A percentile compares a stretch with the other conserved stretches of the same genome.
Evolutionary conservation across 1,284 basidiomycete genomes (phyloP).

Genomic region (Cutaneotrichosporon mucoides): DNA sequence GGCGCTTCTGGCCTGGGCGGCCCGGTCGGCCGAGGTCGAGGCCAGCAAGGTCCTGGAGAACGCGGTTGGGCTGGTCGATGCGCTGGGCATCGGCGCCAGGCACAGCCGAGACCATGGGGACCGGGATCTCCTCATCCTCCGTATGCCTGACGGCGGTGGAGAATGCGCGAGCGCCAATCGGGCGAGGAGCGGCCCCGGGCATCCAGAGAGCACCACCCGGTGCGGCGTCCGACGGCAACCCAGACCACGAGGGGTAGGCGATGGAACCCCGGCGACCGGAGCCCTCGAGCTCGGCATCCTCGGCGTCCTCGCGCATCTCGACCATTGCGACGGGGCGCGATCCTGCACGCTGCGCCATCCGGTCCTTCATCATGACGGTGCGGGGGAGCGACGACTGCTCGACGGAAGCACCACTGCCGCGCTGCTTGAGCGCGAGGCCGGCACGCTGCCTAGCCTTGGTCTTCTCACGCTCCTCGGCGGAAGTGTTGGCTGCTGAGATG

Average conservation of each 20-base stretch:
- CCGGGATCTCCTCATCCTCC: not conserved
- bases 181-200: constrained; percentile 13
- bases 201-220: constrained; percentile 17
- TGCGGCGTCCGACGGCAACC: constrained; percentile 13
- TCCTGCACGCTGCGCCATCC: constrained; percentile 20
- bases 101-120: constrained; percentile 7
- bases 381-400: constrained; percentile 8
- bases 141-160: constrained; percentile 20
- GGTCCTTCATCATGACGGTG: constrained; percentile 16
- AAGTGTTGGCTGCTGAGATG: constrained; percentile 22
- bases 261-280: constrained; percentile 8
- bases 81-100: constrained; percentile 14
- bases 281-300: not conserved
- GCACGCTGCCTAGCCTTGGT: constrained; percentile 13
- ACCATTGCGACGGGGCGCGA: constrained; percentile 24
- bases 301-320: constrained; percentile 14
- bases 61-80: constrained; percentile 31
- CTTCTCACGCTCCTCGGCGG: constrained; percentile 24
- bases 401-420: constrained; percentile 1
- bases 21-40: constrained; percentile 27
- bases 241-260: constrained; percentile 18
- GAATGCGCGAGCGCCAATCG: constrained; percentile 24
- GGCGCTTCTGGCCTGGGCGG: constrained; percentile 21
- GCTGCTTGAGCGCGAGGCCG: constrained; percentile 16
- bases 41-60: constrained; percentile 44